Evolutionary conservation across 805 yeast species (phyloP).

Genomic region (Kluyveromyces nonfermentans): DNA sequence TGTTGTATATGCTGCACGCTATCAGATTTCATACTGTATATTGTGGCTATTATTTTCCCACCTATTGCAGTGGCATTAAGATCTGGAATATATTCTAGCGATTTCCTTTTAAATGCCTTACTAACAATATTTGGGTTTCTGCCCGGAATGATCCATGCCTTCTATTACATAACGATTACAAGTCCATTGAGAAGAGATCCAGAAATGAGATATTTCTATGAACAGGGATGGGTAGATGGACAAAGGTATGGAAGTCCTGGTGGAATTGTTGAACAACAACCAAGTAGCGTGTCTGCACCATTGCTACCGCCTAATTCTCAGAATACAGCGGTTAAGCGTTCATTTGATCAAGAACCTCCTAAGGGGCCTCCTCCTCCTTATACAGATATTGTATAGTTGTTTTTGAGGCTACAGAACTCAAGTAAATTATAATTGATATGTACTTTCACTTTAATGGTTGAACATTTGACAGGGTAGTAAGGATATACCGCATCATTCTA

Average conservation of each 20-base stretch:
- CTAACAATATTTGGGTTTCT: slow-evolving; percentile 65
- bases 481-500: no score
- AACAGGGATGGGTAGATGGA: slow-evolving; percentile 27
- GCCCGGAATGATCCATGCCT: slow-evolving; percentile 65
- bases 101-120: slow-evolving; percentile 49
- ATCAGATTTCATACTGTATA: slow-evolving; percentile 47
- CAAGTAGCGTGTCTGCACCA: background rate
- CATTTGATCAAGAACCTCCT: background rate
- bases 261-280: background rate
- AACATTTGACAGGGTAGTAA: background rate
- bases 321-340: background rate
- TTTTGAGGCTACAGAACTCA: background rate
- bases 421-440: background rate
- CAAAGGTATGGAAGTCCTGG: slow-evolving; percentile 12
- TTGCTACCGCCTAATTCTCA: slow-evolving; percentile 1
- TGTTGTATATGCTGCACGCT: slow-evolving; percentile 22
- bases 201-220: slow-evolving; percentile 21
- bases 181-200: slow-evolving; percentile 22
- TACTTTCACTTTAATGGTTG: background rate
- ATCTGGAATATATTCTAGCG: slow-evolving; percentile 50
- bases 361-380: slow-evolving; percentile 14
- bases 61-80: slow-evolving; percentile 66
- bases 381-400: slow-evolving; percentile 4
- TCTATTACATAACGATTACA: slow-evolving; percentile 36
- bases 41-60: slow-evolving; percentile 57